phyloP scores from a whole-genome alignment of 176 grass and related monocot species.

The Juncus effusus region DNA sequence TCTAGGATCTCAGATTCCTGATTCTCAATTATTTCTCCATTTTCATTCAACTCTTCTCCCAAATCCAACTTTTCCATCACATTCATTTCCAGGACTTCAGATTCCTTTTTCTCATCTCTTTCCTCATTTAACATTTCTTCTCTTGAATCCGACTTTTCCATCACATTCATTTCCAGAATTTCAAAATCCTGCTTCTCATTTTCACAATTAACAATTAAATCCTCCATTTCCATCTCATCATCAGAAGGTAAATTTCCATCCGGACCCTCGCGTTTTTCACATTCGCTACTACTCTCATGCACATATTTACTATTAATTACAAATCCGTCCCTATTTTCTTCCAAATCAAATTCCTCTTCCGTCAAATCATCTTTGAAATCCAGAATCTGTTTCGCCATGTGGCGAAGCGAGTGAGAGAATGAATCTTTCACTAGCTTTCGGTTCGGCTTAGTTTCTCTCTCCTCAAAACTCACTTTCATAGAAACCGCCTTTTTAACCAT shows the following conservation, averaged over 20 bases:
- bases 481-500: conserved; percentile 50
- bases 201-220: conserved; percentile 29
- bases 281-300: conserved; percentile 24
- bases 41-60: conserved; percentile 11
- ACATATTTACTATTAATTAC: conserved; percentile 32
- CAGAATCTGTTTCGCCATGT: conserved; percentile 59
- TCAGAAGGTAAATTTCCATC: conserved; percentile 27
- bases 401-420: conserved; percentile 58
- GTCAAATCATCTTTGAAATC: conserved; percentile 62
- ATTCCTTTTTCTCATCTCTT: conserved; percentile 5
- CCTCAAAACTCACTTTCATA: conserved; percentile 49
- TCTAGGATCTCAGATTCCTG: conserved; percentile 5
- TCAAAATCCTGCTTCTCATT: conserved; percentile 33
- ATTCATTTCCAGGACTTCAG: conserved; percentile 1
- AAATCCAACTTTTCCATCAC: conserved; percentile 15
- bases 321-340: conserved; percentile 42
- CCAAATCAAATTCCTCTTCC: conserved; percentile 31
- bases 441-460: conserved; percentile 8
- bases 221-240: conserved; percentile 38
- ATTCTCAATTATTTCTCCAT: not conserved
- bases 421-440: conserved; percentile 36
- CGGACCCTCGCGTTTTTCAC: conserved; percentile 20
- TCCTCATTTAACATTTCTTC: conserved; percentile 26
- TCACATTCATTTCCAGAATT: conserved; percentile 25
- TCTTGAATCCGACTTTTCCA: conserved; percentile 6